phyloP scores from a whole-genome alignment of 495 filamentous ascomycete genomes.

The Lasiosphaeris hirsuta region DNA sequence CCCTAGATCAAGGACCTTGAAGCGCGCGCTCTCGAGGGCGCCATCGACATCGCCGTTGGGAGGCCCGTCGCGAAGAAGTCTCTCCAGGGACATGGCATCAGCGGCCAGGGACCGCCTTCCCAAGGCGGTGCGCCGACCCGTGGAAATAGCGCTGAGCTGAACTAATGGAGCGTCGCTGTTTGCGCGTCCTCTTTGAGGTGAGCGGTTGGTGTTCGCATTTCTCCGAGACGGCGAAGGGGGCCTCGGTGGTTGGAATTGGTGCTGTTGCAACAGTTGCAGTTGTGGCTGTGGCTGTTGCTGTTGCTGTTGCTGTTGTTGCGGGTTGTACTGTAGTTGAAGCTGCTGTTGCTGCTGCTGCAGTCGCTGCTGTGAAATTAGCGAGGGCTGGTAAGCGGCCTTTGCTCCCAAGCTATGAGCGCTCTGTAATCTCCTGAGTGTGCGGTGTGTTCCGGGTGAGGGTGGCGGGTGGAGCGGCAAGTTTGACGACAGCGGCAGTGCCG shows the following conservation, averaged over 20 bases:
- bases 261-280: slow-evolving; percentile 20
- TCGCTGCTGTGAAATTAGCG: slow-evolving; percentile 54
- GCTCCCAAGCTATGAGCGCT: slow-evolving; percentile 55
- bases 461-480: slow-evolving; percentile 32
- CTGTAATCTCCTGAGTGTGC: slow-evolving; percentile 52
- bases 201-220: slow-evolving; percentile 41
- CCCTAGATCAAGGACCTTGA: slow-evolving; percentile 72
- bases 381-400: slow-evolving; percentile 35
- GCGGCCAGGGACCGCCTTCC: slow-evolving; percentile 55
- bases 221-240: slow-evolving; percentile 21
- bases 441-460: slow-evolving; percentile 34
- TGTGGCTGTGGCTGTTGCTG: slow-evolving; percentile 10
- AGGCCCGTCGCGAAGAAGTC: slow-evolving; percentile 67
- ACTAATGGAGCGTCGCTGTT: slow-evolving; percentile 65
- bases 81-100: slow-evolving; percentile 62
- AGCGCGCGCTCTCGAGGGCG: slow-evolving; percentile 69
- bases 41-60: slow-evolving; percentile 62
- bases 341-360: slow-evolving; percentile 31
- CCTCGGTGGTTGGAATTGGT: slow-evolving; percentile 2
- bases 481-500: slow-evolving; percentile 20
- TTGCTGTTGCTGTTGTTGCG: slow-evolving; percentile 20
- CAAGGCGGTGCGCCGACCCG: slow-evolving; percentile 46
- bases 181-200: slow-evolving; percentile 60
- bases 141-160: slow-evolving; percentile 32
- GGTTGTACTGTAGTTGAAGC: slow-evolving; percentile 26